Conservation (phyloP, 306 rosid species). For the Fagus crenata region DNA sequence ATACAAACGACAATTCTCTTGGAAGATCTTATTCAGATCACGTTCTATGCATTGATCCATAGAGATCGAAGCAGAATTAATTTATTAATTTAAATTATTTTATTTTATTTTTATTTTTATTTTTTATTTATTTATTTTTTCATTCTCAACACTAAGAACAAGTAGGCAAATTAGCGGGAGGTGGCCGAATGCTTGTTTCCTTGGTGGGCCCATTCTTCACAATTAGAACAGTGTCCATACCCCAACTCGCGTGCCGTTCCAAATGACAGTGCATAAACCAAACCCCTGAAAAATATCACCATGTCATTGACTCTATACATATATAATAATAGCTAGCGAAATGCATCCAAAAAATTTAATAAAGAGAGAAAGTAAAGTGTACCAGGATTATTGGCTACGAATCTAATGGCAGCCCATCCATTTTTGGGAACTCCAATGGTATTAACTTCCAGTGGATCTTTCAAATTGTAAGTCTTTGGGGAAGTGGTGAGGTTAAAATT, state of each 20-base stretch:
- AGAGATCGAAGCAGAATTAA: background rate
- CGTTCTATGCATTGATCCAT: background rate
- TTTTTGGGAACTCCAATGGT: constrained; percentile 36
- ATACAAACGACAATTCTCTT: background rate
- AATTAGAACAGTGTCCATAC: constrained; percentile 39
- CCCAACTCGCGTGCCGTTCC: constrained; percentile 42
- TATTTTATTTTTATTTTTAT: too few species aligned
- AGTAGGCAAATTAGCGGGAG: constrained; percentile 35
- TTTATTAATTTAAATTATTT: background rate
- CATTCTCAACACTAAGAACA: constrained; percentile 20
- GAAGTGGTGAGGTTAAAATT: constrained; percentile 20
- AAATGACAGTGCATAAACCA: constrained; percentile 51
- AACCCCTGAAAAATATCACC: constrained; percentile 34
- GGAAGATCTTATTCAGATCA: background rate
- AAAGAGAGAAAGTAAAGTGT: background rate
- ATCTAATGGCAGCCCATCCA: constrained; percentile 48
- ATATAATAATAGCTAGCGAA: background rate
- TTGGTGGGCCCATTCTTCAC: constrained; percentile 36
- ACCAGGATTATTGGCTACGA: constrained; percentile 44
- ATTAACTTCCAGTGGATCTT: constrained; percentile 31
- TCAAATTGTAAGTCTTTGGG: constrained; percentile 31
- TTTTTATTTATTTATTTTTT: too few species aligned
- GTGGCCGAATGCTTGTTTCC: constrained; percentile 34
- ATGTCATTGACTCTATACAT: background rate
- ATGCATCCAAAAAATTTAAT: background rate